phyloP scores from a whole-genome alignment of 495 filamentous ascomycete genomes.

The Tuber microsphaerosporum region DNA sequence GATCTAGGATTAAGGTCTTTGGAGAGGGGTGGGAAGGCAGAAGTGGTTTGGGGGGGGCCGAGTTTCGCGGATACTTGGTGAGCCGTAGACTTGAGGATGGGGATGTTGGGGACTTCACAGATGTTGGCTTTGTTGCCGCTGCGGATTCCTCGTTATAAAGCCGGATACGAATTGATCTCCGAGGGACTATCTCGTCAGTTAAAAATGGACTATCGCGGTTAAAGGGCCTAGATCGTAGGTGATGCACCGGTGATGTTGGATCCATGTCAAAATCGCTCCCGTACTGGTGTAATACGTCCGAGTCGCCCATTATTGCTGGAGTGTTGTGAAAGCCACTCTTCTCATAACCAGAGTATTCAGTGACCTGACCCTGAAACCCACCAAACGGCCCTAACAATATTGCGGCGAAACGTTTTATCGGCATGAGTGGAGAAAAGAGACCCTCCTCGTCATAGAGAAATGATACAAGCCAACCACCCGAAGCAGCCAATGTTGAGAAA shows the following conservation, averaged over 20 bases:
- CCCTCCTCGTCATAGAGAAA: constrained; percentile 75
- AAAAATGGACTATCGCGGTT: constrained; percentile 10
- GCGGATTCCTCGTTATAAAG: constrained; percentile 70
- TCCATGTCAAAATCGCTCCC: neutral
- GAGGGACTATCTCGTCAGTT: constrained; percentile 56
- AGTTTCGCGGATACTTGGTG: constrained; percentile 82
- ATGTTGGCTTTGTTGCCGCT: constrained; percentile 56
- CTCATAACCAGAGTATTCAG: neutral
- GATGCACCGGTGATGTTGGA: constrained; percentile 17
- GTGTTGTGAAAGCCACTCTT: constrained; percentile 8
- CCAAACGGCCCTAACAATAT: constrained; percentile 13
- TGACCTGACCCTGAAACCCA: neutral
- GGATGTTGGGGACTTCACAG: constrained; percentile 84
- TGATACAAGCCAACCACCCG: constrained; percentile 70
- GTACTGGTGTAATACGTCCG: constrained; percentile 4
- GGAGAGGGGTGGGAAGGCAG: constrained; percentile 54
- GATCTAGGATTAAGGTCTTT: constrained; percentile 90
- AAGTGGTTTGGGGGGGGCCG: constrained; percentile 78
- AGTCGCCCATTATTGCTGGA: constrained; percentile 4
- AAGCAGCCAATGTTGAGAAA: constrained; percentile 66
- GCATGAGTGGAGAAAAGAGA: constrained; percentile 54
- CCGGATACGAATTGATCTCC: constrained; percentile 85
- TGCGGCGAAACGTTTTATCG: constrained; percentile 9
- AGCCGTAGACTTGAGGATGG: constrained; percentile 56
- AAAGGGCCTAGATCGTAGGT: constrained; percentile 26